These are phyloP conservation scores for Moricandia arvensis DNA, from an alignment of 345 rosid species.

Conservation along the genomic window DNA sequence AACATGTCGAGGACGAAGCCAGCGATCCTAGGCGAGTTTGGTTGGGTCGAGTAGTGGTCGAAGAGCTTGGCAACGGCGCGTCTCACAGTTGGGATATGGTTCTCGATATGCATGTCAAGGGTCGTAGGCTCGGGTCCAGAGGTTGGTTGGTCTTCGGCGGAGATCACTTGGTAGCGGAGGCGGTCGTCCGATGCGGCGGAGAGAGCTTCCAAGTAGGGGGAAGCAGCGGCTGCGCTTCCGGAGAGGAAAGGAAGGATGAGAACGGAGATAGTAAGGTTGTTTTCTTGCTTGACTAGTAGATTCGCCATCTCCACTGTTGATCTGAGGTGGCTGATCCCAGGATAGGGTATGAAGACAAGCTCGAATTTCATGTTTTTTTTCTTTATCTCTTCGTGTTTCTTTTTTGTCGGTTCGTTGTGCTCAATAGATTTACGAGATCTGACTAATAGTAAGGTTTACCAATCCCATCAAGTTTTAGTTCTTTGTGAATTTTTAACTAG, in stretches of 20 bases:
- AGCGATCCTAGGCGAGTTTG: slow-evolving; percentile 26
- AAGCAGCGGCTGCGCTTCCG: slow-evolving; percentile 1
- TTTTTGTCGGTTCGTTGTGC: not conserved
- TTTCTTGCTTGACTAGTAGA: slow-evolving; percentile 25
- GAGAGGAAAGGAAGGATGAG: slow-evolving; percentile 30
- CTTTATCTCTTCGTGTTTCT: not conserved
- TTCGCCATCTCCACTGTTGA: slow-evolving; percentile 35
- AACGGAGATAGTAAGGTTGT: slow-evolving; percentile 36
- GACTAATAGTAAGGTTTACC: not conserved
- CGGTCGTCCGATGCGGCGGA: not conserved
- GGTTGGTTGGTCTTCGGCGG: slow-evolving; percentile 11
- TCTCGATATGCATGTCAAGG: not conserved
- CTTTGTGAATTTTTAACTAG: too few relatives aligned
- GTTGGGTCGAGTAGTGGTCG: not conserved
- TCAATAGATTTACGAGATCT: not conserved
- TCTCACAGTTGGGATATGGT: not conserved
- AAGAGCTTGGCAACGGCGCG: slow-evolving; percentile 13
- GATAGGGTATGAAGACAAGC: too few relatives aligned
- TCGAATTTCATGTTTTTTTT: slow-evolving; percentile 27
- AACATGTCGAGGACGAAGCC: slow-evolving; percentile 56
- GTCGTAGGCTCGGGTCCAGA: not conserved
- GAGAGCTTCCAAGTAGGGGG: not conserved
- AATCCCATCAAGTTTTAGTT: not conserved
- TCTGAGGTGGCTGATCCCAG: slow-evolving; percentile 43
- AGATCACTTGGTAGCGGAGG: slow-evolving; percentile 14